phyloP scores from a whole-genome alignment of 1,139 yeast species.

The Arxiozyma slooffiae region DNA sequence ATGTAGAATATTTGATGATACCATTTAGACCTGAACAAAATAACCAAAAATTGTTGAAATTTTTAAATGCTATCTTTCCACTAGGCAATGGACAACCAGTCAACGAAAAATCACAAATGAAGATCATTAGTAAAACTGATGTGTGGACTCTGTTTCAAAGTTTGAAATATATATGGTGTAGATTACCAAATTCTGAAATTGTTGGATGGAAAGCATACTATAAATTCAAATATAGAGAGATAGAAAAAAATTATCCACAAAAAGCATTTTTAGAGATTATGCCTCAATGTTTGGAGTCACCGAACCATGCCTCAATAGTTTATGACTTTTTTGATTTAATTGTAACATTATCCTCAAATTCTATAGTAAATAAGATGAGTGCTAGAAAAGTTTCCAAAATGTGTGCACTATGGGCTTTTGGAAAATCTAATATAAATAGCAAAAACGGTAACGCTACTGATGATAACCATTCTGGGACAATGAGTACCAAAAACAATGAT shows the following conservation, averaged over 20 bases:
- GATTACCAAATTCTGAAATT: slow-evolving; percentile 69
- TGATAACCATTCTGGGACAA: neutral
- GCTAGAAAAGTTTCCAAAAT: slow-evolving; percentile 73
- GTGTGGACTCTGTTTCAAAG: slow-evolving; percentile 63
- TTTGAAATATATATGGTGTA: slow-evolving; percentile 75
- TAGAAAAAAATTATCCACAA: slow-evolving; percentile 54
- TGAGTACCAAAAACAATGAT: neutral
- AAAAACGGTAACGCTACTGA: neutral
- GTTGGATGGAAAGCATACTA: slow-evolving; percentile 81
- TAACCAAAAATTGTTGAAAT: slow-evolving; percentile 45
- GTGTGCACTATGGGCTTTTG: slow-evolving; percentile 88
- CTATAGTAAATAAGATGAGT: slow-evolving; percentile 66
- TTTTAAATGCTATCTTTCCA: slow-evolving; percentile 46
- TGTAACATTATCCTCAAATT: slow-evolving; percentile 72
- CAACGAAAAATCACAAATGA: slow-evolving; percentile 33
- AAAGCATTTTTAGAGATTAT: slow-evolving; percentile 67
- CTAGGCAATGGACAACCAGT: slow-evolving; percentile 39
- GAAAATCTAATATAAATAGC: slow-evolving; percentile 20
- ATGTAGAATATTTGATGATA: slow-evolving; percentile 53
- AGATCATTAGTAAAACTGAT: slow-evolving; percentile 41
- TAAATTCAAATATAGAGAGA: slow-evolving; percentile 57
- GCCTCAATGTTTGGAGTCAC: slow-evolving; percentile 76
- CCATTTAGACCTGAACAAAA: slow-evolving; percentile 62
- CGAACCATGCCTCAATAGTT: slow-evolving; percentile 82
- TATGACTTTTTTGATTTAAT: slow-evolving; percentile 77